Evolutionary conservation across 108 stramenopile species (phyloP).

Genomic region (Schizochytrium sp.): DNA sequence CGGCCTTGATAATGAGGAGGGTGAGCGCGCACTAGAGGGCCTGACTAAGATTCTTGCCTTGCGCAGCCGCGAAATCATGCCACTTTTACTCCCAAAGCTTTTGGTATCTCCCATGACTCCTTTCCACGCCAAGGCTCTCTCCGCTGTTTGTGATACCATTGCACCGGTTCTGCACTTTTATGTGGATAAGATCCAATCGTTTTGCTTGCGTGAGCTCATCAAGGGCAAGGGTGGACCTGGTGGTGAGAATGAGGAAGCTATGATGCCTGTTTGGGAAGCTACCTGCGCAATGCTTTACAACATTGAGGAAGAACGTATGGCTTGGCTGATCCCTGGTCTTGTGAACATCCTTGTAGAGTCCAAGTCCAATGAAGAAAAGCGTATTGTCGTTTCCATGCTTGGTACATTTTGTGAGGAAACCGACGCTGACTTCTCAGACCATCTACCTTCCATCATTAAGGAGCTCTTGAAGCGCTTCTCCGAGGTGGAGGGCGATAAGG

Average conservation of each 20-base stretch:
- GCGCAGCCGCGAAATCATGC: conserved; percentile 90
- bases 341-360: conserved; percentile 82
- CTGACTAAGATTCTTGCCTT: conserved; percentile 90
- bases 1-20: conserved; percentile 70
- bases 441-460: conserved; percentile 85
- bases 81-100: conserved; percentile 91
- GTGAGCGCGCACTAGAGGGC: conserved; percentile 87
- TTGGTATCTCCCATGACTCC: conserved; percentile 83
- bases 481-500: conserved; percentile 79
- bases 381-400: conserved; percentile 83
- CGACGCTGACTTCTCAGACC: conserved; percentile 86
- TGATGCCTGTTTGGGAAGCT: conserved; percentile 72
- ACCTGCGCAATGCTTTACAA: conserved; percentile 78
- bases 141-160: conserved; percentile 88
- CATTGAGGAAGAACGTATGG: conserved; percentile 83
- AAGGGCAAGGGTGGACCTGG: conserved; percentile 67
- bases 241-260: conserved; percentile 75
- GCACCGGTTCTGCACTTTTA: conserved; percentile 86
- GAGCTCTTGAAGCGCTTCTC: conserved; percentile 90
- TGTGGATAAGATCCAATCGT: conserved; percentile 76
- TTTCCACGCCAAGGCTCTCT: conserved; percentile 87
- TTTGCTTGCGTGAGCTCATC: conserved; percentile 80
- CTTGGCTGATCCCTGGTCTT: conserved; percentile 84
- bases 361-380: conserved; percentile 78
- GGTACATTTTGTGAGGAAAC: conserved; percentile 81